Evolutionary conservation across 176 grass and related monocot genomes (phyloP).

Genomic region (Avena atlantica): DNA sequence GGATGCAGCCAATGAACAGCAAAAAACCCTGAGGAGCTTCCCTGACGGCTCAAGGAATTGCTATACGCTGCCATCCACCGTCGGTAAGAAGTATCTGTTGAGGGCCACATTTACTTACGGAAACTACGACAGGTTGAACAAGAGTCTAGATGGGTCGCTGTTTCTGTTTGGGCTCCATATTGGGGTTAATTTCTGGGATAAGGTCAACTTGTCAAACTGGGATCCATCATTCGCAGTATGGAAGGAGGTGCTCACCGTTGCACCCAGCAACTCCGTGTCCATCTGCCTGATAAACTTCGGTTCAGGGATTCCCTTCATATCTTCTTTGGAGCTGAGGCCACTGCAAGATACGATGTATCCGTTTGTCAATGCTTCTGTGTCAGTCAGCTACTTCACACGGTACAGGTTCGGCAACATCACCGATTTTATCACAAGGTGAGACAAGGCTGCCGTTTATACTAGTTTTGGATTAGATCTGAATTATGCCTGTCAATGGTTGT

Average conservation of each 20-base stretch:
- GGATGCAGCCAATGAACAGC: accelerated
- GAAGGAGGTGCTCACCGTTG: background rate
- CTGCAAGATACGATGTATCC: background rate
- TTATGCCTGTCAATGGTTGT: background rate
- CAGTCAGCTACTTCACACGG: background rate
- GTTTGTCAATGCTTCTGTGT: constrained; percentile 6
- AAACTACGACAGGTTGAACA: constrained; percentile 28
- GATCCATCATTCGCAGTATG: accelerated
- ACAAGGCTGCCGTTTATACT: background rate
- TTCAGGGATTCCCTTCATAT: constrained; percentile 32
- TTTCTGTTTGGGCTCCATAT: constrained; percentile 38
- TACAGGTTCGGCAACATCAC: background rate
- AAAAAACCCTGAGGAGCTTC: constrained; percentile 25
- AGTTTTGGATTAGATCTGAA: background rate
- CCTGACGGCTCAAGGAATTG: constrained; percentile 12
- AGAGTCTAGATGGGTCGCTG: accelerated
- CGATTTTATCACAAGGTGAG: background rate
- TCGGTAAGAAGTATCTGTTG: background rate
- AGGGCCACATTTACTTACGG: constrained; percentile 23
- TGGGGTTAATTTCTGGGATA: constrained; percentile 24
- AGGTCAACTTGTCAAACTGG: background rate
- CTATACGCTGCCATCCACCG: background rate
- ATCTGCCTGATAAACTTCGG: constrained; percentile 34
- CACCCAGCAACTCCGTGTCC: accelerated
- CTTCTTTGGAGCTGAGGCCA: constrained; percentile 1